These are phyloP conservation scores for Eucalyptus curtisii DNA, from an alignment of 345 rosid species.

Conservation along the genomic window DNA sequence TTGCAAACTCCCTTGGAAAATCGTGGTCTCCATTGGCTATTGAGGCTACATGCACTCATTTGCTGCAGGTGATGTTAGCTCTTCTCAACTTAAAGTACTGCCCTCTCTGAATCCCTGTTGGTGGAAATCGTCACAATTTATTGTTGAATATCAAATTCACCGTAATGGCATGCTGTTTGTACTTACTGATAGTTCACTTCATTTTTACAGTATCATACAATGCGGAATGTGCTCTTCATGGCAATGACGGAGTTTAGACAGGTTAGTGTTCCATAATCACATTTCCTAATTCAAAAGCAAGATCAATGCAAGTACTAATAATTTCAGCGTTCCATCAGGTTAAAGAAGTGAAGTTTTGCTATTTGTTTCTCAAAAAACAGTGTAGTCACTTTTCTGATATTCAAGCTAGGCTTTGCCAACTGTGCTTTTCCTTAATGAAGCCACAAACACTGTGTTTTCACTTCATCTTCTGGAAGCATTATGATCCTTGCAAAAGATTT, in stretches of 20 bases:
- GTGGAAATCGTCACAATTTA: neutral
- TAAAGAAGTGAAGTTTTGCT: neutral
- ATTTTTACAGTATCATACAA: conserved; percentile 57
- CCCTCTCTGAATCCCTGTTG: neutral
- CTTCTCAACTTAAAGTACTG: neutral
- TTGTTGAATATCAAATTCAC: neutral
- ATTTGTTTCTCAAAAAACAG: neutral
- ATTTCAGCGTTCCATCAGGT: neutral
- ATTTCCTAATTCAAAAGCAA: neutral
- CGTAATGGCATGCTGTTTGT: neutral
- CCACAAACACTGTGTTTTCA: neutral
- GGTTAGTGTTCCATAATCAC: conserved; percentile 21
- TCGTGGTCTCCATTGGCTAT: conserved; percentile 64
- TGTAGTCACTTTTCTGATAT: neutral
- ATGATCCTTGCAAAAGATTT: neutral
- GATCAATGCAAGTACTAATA: neutral
- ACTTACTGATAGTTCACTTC: neutral
- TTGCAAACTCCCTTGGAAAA: conserved; percentile 34
- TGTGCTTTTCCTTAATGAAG: neutral
- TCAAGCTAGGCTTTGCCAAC: neutral
- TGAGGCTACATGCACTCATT: conserved; percentile 57
- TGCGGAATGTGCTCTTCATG: conserved; percentile 66
- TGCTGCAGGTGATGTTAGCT: conserved; percentile 40
- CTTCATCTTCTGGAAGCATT: neutral
- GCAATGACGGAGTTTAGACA: conserved; percentile 62